Percentiles rank a stretch among this genome's conserved stretches.
Conservation (phyloP, 108 stramenopile species). For the Nitzschia palea region DNA sequence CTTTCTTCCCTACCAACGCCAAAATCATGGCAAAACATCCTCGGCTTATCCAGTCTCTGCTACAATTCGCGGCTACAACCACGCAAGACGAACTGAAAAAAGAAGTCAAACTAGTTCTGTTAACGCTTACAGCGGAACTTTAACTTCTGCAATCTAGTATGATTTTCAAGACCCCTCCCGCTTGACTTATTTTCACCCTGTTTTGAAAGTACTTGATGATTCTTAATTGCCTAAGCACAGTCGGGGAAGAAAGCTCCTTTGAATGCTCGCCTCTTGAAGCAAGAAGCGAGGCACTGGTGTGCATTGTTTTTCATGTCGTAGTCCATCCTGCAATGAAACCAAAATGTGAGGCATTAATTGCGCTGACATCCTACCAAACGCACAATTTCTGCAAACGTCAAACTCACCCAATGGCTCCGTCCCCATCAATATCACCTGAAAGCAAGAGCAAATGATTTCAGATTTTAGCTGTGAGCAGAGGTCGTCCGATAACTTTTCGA, state of each 20-base stretch:
- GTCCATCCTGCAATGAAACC: conserved; percentile 68
- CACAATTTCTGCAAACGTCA: not conserved
- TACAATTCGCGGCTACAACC: conserved; percentile 33
- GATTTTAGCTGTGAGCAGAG: not conserved
- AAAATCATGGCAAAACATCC: conserved; percentile 27
- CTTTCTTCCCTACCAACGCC: conserved; percentile 16
- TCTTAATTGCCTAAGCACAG: conserved; percentile 46
- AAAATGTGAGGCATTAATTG: too few species aligned
- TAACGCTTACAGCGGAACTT: conserved; percentile 41
- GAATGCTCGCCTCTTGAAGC: conserved; percentile 86
- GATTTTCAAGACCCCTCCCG: too few species aligned
- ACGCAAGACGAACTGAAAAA: conserved; percentile 24
- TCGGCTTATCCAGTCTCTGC: conserved; percentile 32
- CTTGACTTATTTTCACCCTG: too few species aligned
- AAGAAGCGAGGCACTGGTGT: conserved; percentile 78
- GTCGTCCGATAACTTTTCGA: not conserved
- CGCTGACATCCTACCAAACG: conserved; percentile 51
- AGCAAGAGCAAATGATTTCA: not conserved
- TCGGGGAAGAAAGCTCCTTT: conserved; percentile 83
- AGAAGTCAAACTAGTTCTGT: conserved; percentile 41
- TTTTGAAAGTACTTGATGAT: too few species aligned
- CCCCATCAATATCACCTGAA: conserved; percentile 1
- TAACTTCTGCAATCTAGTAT: too few species aligned
- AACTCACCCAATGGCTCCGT: not conserved
- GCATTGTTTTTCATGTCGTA: conserved; percentile 77